Evolutionary conservation across 345 rosid genomes (phyloP), one percentile per base, ranked within the genome.

Genomic region (Eucalyptus globulus): DNA sequence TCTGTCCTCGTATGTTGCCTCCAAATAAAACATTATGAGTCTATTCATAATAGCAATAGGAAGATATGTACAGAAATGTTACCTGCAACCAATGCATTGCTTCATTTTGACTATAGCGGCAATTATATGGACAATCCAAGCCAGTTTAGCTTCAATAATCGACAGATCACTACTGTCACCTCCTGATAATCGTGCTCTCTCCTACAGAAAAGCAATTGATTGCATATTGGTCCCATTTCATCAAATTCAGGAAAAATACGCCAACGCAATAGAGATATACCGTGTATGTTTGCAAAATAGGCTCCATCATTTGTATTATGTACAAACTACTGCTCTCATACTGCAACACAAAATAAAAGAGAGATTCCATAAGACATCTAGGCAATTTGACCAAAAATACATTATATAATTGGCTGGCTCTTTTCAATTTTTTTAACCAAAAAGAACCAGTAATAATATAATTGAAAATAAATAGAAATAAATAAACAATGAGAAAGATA

Each of bases 71-170:
- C 21, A 62, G 50, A 86, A 87, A 90, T 24, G 72, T 92, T 94
- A 97, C 99, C 99, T 98, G 90, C 96, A 95, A 72, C 99, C 98
- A 90, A 95, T 92, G 89, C 96, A 95, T 91, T 96, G 99, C 91
- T 95, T 98, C 87, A 94, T 93, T 93, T 98, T 98, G 87, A 97
- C 94, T 90, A 98, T 95, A 88, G 99, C 98, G 34, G 99, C 99
- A 88, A 97, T 93, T 87, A 98, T 96, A 93, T 98, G 99, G 91
- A 98, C 99, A 89, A 97, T 85, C 99, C 99, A 98, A 89, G 99
- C 93, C 92, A 98, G 96, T 93, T 98, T 98, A 88, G 97, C 99
- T 92, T 98, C 99, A 90, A 96, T 93, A 89, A 96, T 92, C 62
- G 96, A 92, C 87, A 97, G 97, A 49, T 98, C 99, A 88, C 88